Base-by-base conservation (phyloP, 1,139 yeast species). In the Pichiaceae sp. region DNA sequence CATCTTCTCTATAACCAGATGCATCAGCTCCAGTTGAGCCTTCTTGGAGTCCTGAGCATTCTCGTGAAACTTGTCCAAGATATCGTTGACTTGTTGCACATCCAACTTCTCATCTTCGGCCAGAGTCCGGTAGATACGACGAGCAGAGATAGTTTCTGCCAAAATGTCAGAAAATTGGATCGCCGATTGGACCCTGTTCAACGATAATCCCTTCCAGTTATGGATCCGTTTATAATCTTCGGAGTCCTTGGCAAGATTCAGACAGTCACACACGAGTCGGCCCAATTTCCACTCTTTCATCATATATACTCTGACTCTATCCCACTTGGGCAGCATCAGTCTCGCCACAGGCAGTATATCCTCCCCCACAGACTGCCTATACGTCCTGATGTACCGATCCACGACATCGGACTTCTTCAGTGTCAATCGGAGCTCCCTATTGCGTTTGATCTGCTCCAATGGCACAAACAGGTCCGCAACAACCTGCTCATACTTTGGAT, bases 271-370 rank as follows among this genome's bases (percentile, higher is more conserved):
- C 12, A 75, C 50, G 1, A 79, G 61, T 25, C 64, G 52, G 17
- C 74, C 78, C 26, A 79, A 52, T 0, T 70, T 66, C 8, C 60
- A 57, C 41, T 80, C 85, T 47, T 68, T 68, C 34, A 78, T 64
- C 46, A 68, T 65, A 51, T 72, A 79, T 9, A 65, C 53, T 20
- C 86, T 57, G 12, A 62, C 42, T 16, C 54, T 59, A 39, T 80
- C 80, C 45, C 75, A 68, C 42, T 74, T 72, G 0, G 94, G 91
- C 17, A 80, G 58, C 3, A 77, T 63, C 32, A 87, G 61, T 28
- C 78, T 60, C 12, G 83, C 64, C 0, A 78, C 77, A 0, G 93
- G 91, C 47, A 69, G 78, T 4, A 86, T 67, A 53, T 87, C 78
- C 24, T 66, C 56, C 0, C 95, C 95, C 3, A 84, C 80, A 24